These are phyloP conservation scores for Xylaria sp. DNA, from an alignment of 2,329 filamentous ascomycete genomes.

Conservation along the genomic window DNA sequence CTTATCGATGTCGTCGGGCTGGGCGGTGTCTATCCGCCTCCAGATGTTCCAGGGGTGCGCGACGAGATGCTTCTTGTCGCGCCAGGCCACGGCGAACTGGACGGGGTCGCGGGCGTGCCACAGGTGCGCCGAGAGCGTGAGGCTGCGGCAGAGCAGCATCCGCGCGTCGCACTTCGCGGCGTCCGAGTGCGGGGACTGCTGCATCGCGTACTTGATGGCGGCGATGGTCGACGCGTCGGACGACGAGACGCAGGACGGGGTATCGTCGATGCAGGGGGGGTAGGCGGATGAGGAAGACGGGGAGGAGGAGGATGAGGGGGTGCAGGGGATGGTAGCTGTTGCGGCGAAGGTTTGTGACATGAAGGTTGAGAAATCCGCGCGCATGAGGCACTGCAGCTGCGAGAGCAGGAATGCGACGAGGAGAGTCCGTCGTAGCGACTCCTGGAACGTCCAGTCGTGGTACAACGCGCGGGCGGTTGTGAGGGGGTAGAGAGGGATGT, in stretches of 20 bases:
- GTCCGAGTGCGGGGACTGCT: neutral
- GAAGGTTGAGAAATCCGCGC: constrained; percentile 26
- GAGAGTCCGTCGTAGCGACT: constrained; percentile 36
- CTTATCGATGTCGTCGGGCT: constrained; percentile 36
- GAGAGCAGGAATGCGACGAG: constrained; percentile 32
- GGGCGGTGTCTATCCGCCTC: constrained; percentile 5
- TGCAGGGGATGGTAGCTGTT: neutral
- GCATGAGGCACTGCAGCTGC: constrained; percentile 31
- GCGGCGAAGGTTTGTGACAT: neutral
- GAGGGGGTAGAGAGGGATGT: constrained; percentile 35
- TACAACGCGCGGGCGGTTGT: constrained; percentile 33
- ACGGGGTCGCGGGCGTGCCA: constrained; percentile 37
- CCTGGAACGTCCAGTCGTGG: constrained; percentile 37
- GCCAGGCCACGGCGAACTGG: constrained; percentile 39
- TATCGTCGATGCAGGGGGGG: neutral
- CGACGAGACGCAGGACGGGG: neutral
- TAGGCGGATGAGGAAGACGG: neutral
- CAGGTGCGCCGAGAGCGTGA: constrained; percentile 40
- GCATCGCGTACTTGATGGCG: constrained; percentile 13
- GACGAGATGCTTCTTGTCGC: constrained; percentile 32
- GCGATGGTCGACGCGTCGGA: constrained; percentile 19
- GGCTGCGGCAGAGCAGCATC: constrained; percentile 28
- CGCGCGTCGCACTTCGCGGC: constrained; percentile 17
- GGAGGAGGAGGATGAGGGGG: neutral
- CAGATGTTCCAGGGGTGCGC: constrained; percentile 28